Base-by-base conservation (phyloP, 2,329 filamentous ascomycete genomes). In the Exophiala sp. region DNA sequence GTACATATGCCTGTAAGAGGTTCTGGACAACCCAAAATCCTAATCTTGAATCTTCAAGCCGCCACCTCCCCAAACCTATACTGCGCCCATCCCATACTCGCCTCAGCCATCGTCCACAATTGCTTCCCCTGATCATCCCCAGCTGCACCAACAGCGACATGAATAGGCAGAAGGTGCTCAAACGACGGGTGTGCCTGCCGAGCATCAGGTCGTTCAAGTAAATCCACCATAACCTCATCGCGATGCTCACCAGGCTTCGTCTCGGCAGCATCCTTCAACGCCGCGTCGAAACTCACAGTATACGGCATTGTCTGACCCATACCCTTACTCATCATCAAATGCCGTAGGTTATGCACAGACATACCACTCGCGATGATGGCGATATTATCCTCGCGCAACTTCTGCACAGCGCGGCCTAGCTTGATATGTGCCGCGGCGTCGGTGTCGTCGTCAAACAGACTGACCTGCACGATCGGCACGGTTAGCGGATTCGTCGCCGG, bases 301-400 rank as follows among this genome's bases (percentile, higher is more conserved):
- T 86, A 86, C 9, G 82, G 78, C 62, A 83, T 58, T 0, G 80
- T 78, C 8, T 62, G 63, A 9, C 73, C 69, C 42, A 35, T 43
- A 32, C 55, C 41, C 39, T 40, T 55, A 11, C 71, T 68, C 62
- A 74, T 72, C 14, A 71, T 71, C 62, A 82, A 47, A 59, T 87
- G 81, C 1, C 80, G 75, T 34, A 88, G 72, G 61, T 88, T 88
- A 63, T 88, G 86, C 18, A 88, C 87, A 0, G 86, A 85, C 86
- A 90, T 89, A 9, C 87, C 87, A 0, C 85, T 86, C 20, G 81
- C 81, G 42, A 91, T 80, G 55, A 91, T 83, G 45, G 86, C 75
- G 47, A 89, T 77, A 14, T 81, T 81, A 50, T 88, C 79, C 12
- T 87, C 82, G 12, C 88, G 80, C 1, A 91, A 76, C n/a, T 76